Conservation (phyloP, 805 yeast genomes). For the Wickerhamomyces alni region DNA sequence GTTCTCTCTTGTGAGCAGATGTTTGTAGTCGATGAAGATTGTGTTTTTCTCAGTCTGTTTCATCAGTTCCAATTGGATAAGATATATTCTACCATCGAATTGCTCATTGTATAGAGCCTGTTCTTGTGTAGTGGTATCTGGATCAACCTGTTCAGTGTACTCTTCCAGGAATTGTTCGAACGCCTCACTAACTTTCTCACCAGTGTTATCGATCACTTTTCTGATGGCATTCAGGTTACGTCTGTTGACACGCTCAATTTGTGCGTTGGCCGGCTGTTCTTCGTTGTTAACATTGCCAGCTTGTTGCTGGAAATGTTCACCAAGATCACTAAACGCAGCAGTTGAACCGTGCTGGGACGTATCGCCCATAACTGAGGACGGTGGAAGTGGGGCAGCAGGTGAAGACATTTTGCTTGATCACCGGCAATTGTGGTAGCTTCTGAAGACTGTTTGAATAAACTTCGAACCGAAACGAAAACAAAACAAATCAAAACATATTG, state of each 20-base stretch:
- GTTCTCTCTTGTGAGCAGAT: slow-evolving; percentile 66
- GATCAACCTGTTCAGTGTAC: slow-evolving; percentile 37
- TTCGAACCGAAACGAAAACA: too few species aligned
- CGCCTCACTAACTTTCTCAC: slow-evolving; percentile 88
- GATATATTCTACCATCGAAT: slow-evolving; percentile 54
- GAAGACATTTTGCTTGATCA: slow-evolving; percentile 10
- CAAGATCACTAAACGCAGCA: slow-evolving; percentile 18
- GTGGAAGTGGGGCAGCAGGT: slow-evolving; percentile 15
- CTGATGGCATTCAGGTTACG: slow-evolving; percentile 66
- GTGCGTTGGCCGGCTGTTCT: slow-evolving; percentile 5
- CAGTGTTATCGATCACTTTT: slow-evolving; percentile 84
- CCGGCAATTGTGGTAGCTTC: slow-evolving; percentile 8
- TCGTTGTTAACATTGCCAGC: background rate
- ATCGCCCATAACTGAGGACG: slow-evolving; percentile 17
- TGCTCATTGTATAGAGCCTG: slow-evolving; percentile 29
- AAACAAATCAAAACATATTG: too few species aligned
- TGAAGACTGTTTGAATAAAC: background rate
- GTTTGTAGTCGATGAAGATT: slow-evolving; percentile 79
- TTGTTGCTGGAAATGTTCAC: background rate
- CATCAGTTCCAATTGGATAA: slow-evolving; percentile 80
- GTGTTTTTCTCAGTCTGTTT: slow-evolving; percentile 69
- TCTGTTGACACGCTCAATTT: slow-evolving; percentile 35
- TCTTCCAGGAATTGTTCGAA: slow-evolving; percentile 80
- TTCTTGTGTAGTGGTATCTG: slow-evolving; percentile 23
- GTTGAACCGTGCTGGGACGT: slow-evolving; percentile 12